These are phyloP conservation scores for Trichoderma citrinoviride DNA, from an alignment of 2,329 filamentous ascomycete genomes.

Conservation along the genomic window DNA sequence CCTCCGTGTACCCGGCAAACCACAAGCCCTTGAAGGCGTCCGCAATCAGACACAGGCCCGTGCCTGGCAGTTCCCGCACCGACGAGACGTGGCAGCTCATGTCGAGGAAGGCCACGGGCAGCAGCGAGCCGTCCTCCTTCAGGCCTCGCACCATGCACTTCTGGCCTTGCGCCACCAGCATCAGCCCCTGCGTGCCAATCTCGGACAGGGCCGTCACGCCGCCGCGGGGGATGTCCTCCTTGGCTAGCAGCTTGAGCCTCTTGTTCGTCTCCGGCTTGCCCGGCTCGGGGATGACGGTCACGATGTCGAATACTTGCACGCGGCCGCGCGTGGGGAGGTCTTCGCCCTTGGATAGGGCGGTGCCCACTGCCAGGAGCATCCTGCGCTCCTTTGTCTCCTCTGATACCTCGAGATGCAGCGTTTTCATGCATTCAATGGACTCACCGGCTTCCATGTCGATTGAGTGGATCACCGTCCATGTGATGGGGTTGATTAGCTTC, in stretches of 20 bases:
- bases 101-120: constrained; percentile 96
- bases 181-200: constrained; percentile 81
- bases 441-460: constrained; percentile 72
- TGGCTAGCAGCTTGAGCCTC: constrained; percentile 79
- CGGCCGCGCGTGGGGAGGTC: constrained; percentile 82
- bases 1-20: constrained; percentile 95
- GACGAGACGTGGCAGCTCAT: constrained; percentile 91
- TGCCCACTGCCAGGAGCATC: constrained; percentile 80
- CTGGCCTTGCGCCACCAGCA: constrained; percentile 88
- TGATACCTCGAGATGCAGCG: constrained; percentile 82
- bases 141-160: constrained; percentile 96
- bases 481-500: constrained; percentile 74
- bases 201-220: constrained; percentile 84
- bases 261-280: constrained; percentile 80
- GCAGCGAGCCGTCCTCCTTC: constrained; percentile 88
- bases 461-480: constrained; percentile 75
- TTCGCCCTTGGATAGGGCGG: constrained; percentile 82
- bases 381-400: constrained; percentile 86
- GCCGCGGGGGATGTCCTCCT: constrained; percentile 87
- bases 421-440: constrained; percentile 75
- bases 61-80: constrained; percentile 78
- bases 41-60: constrained; percentile 81
- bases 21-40: constrained; percentile 93
- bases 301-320: constrained; percentile 88
- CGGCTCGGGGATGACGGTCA: constrained; percentile 86